A percentile compares a stretch with the other conserved stretches of the same genome.
Conservation (phyloP, 1,139 yeast genomes). For the Blastobotrys elegans region DNA sequence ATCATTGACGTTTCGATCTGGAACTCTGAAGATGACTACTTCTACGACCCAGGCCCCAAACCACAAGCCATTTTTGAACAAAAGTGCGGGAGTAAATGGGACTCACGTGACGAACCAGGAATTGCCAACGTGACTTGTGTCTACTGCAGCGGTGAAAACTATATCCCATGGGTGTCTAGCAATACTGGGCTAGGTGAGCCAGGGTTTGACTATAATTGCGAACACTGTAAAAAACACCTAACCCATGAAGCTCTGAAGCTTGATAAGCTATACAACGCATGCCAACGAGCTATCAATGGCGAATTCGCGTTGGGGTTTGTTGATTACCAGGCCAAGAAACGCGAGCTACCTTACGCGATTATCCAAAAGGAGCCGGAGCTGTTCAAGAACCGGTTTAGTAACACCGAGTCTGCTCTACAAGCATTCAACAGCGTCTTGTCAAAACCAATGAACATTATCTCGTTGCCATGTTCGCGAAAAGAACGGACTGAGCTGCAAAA, state of each 20-base stretch:
- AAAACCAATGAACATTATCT: background rate
- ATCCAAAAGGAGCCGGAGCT: background rate
- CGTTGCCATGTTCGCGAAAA: background rate
- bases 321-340: background rate
- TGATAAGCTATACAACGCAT: slow-evolving; percentile 10
- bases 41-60: slow-evolving; percentile 23
- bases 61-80: background rate
- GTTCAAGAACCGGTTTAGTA: background rate
- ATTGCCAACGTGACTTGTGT: background rate
- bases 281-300: background rate
- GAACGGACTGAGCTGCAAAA: slow-evolving; percentile 15
- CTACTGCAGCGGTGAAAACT: background rate
- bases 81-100: background rate
- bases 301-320: background rate
- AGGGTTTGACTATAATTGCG: slow-evolving; percentile 2
- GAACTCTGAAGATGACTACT: background rate
- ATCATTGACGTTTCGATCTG: slow-evolving; percentile 29
- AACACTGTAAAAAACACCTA: slow-evolving; percentile 9
- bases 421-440: background rate
- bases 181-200: slow-evolving; percentile 7
- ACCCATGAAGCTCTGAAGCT: slow-evolving; percentile 12
- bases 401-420: background rate
- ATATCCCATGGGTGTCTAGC: slow-evolving; percentile 2
- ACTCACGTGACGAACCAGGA: slow-evolving; percentile 1
- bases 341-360: background rate